Conservation (phyloP, 148 eudicot genomes). For the Fagopyrum tataricum region DNA sequence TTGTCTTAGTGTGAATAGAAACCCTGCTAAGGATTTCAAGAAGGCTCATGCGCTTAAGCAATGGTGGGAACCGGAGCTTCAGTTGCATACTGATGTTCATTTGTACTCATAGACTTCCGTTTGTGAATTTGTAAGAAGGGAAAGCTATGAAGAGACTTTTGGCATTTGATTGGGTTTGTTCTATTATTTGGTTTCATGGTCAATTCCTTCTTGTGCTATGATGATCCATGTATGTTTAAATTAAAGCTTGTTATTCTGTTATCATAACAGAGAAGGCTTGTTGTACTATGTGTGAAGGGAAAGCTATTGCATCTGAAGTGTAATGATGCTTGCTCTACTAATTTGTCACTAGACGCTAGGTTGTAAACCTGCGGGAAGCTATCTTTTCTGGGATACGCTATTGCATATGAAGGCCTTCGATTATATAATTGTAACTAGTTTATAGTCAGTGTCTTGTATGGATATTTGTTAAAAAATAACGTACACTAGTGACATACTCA, state of each 20-base stretch:
- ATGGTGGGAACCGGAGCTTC: slow-evolving; percentile 70
- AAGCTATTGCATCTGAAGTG: background rate
- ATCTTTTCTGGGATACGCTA: too few species aligned
- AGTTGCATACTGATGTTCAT: slow-evolving; percentile 41
- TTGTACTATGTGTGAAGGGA: background rate
- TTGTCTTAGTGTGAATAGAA: slow-evolving; percentile 42
- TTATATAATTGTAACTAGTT: too few species aligned
- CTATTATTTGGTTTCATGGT: background rate
- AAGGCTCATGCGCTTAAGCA: slow-evolving; percentile 80
- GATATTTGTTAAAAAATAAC: too few species aligned
- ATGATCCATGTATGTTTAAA: background rate
- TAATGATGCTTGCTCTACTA: background rate
- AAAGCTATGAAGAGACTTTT: too few species aligned
- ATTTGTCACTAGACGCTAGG: background rate
- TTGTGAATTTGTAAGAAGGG: background rate
- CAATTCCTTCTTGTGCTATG: background rate
- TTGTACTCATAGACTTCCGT: slow-evolving; percentile 21
- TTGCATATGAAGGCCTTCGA: too few species aligned
- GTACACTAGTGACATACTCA: too few species aligned
- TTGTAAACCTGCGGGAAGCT: too few species aligned
- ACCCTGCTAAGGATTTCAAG: slow-evolving; percentile 39
- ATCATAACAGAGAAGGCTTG: too few species aligned
- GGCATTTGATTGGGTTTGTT: too few species aligned
- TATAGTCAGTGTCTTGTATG: too few species aligned
- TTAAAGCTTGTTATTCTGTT: too few species aligned